Base-by-base conservation (phyloP, 2,329 filamentous ascomycete species). In the Podosphaera leucotricha region DNA sequence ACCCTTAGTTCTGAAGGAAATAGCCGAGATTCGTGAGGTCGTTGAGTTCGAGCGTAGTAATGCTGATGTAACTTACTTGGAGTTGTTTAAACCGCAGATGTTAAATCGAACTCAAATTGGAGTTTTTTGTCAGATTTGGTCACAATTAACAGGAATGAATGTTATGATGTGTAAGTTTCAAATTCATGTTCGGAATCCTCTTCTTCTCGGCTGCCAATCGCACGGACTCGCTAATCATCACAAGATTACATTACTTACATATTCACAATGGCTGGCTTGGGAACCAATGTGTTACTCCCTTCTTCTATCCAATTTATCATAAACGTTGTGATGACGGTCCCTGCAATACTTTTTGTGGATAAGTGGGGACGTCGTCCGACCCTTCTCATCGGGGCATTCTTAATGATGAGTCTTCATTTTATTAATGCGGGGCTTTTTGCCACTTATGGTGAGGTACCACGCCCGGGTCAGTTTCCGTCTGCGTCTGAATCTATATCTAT, bases 261-360 rank as follows among this genome's bases (percentile, higher is more conserved):
- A 46, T 81, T 82, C 57, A 66, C 66, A 10, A 83, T 83, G 78
- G 76, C 77, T 15, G 77, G 77, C 8, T 63, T 78, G 8, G 68
- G 67, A 2, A 64, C 71, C 51, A 67, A 66, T 44, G 68, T 73
- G 33, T 66, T 83, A 7, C 59, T 80, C 38, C 69, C 77, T 6
- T 78, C 74, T 16, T 73, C 71, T 8, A 81, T 82, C 49, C 74
- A 81, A 55, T 82, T 80, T 57, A 67, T 85, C 52, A 82, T 87
- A 64, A 86, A 86, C 58, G 80, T 87, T 1, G 47, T 76, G 43
- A 81, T 83, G 75, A 87, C 82, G 0, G 58, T 86, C 2, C 78
- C 80, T 0, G 80, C 80, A 1, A 67, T 87, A 20, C 60, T 86
- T 46, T 86, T 66, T 63, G 70, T 86, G 53, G 81, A 90, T 52